These are phyloP conservation scores for Wallemia hederae DNA, from an alignment of 1,284 basidiomycete species.

Conservation along the genomic window DNA sequence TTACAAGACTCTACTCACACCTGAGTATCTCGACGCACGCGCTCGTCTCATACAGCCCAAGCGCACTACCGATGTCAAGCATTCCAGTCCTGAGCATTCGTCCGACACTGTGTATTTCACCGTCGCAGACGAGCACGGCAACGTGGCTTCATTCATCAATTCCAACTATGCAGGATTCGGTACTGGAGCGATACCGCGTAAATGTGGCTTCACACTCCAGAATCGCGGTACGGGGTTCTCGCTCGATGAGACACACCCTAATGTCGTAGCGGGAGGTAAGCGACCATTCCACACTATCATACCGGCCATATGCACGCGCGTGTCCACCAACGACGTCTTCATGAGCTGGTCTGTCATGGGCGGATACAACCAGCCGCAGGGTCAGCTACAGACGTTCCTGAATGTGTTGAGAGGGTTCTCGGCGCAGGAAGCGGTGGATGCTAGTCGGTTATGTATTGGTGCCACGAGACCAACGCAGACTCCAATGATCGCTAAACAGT, in stretches of 20 bases:
- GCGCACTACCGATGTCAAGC: constrained; percentile 33
- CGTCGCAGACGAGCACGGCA: constrained; percentile 17
- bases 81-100: constrained; percentile 48
- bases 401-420: constrained; percentile 64
- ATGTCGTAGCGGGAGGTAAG: constrained; percentile 48
- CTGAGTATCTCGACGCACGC: constrained; percentile 54
- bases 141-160: constrained; percentile 5
- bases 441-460: constrained; percentile 83
- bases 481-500: constrained; percentile 23
- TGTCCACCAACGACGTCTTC: not conserved
- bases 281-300: constrained; percentile 81
- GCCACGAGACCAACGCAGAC: constrained; percentile 28
- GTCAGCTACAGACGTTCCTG: constrained; percentile 74
- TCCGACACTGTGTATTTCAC: constrained; percentile 86
- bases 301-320: not conserved
- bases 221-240: constrained; percentile 69
- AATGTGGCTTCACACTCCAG: constrained; percentile 83
- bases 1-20: constrained; percentile 44
- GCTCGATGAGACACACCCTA: constrained; percentile 50
- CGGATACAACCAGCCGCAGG: constrained; percentile 31
- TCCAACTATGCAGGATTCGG: constrained; percentile 20
- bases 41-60: constrained; percentile 45
- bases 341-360: not conserved
- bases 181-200: constrained; percentile 45
- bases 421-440: constrained; percentile 58